Base-by-base conservation (phyloP, 768 basidiomycete species). In the Harrya chromipes region DNA sequence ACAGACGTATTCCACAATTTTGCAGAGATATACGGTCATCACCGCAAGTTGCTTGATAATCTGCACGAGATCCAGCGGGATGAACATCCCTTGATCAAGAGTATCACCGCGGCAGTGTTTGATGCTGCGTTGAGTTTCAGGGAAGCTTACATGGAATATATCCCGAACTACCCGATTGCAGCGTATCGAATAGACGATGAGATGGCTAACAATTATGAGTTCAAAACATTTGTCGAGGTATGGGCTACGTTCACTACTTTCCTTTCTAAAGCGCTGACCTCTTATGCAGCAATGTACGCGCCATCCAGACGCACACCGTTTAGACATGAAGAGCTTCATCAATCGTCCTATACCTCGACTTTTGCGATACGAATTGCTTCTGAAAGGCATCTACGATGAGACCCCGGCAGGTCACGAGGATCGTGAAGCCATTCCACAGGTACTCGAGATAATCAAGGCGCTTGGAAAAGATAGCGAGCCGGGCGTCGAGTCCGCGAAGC, bases 301-400 rank as follows among this genome's bases (percentile, higher is more conserved):
- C 27, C 84, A 90, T 57, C 80, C 85, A 0, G 86, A 87, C 50
- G 82, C 92, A 1, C 84, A 88, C 60, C 82, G 86, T 43, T 75
- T 91, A 17, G 93, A 94, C 63, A 87, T 99, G 82, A 93, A 94
- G 65, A 86, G 78, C 58, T 99, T 97, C 70, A 87, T 94, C 62
- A 85, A 90, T 59, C 84, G 93, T 33, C 92, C 94, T 2, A 94
- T 95, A 55, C 90, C 91, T 51, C 84, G 95, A 38, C 71, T 95
- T 31, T 74, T 94, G 36, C 87, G 94, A 41, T 97, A 97, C 64
- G 85, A 90, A 55, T 75, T 97, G 1, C 75, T 98, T 16, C 70
- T 98, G 52, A 87, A 86, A 55, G 77, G 80, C 27, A 87, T 98
- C 55, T 70, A 86, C 53, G 87, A 93, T 17, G 84, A 86, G 55